Conservation (phyloP, 768 basidiomycete genomes). For the Coprinellus micaceus region DNA sequence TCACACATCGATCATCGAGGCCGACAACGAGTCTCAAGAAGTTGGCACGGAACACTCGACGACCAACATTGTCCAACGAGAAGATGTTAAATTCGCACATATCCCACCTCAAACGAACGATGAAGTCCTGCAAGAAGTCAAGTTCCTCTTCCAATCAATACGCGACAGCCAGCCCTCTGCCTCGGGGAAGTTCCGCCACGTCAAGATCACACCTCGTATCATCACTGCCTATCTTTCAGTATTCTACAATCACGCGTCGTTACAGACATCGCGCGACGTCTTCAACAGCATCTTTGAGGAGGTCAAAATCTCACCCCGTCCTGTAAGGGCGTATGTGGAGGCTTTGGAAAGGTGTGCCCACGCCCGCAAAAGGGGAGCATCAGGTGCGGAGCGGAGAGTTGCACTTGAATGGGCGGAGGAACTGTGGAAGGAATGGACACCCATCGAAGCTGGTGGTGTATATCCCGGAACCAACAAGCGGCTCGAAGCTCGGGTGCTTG, state of each 20-base stretch:
- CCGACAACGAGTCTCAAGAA: too few species aligned
- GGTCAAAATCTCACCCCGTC: conserved; percentile 35
- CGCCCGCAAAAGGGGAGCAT: conserved; percentile 39
- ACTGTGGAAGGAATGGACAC: conserved; percentile 65
- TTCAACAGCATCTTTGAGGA: conserved; percentile 52
- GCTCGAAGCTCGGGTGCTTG: conserved; percentile 49
- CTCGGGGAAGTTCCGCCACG: conserved; percentile 47
- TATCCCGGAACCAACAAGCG: conserved; percentile 21
- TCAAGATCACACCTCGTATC: conserved; percentile 57
- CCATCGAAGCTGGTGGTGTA: conserved; percentile 37
- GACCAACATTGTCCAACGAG: conserved; percentile 3
- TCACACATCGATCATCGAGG: background rate
- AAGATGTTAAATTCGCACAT: conserved; percentile 38
- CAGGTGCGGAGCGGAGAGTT: conserved; percentile 25
- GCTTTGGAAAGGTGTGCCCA: conserved; percentile 64
- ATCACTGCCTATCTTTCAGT: conserved; percentile 82
- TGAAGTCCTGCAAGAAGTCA: conserved; percentile 71
- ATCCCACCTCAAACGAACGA: conserved; percentile 67
- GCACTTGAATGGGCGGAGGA: conserved; percentile 54
- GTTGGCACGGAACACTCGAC: conserved; percentile 1
- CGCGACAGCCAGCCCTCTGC: conserved; percentile 23
- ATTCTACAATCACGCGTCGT: conserved; percentile 50
- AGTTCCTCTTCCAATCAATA: conserved; percentile 61
- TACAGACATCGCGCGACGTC: conserved; percentile 44
- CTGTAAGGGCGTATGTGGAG: conserved; percentile 57